A percentile compares a stretch with the other conserved stretches of the same genome.
These are phyloP conservation scores for Collybiopsis luxurians DNA, from an alignment of 768 basidiomycete species.

Conservation along the genomic window DNA sequence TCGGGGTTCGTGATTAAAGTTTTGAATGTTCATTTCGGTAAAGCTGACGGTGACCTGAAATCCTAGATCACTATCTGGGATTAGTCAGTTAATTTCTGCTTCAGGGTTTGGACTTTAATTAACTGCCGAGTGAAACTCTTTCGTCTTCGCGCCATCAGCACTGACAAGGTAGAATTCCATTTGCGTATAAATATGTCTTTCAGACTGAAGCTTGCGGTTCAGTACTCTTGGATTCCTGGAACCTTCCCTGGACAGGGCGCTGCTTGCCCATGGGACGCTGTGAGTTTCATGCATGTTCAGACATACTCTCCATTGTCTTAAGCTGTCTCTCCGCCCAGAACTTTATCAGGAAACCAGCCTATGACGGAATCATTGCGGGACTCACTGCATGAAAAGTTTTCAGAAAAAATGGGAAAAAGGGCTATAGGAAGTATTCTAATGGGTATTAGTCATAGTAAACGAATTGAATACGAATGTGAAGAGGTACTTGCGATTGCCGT, in stretches of 20 bases:
- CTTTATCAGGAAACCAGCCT: conserved; percentile 35
- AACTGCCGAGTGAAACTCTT: neutral
- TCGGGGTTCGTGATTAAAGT: too few species aligned
- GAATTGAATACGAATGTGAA: too few species aligned
- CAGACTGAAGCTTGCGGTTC: neutral
- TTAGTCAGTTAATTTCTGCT: neutral
- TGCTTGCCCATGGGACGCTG: conserved; percentile 36
- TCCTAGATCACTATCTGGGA: conserved; percentile 42
- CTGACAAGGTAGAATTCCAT: conserved; percentile 34
- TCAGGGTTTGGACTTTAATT: too few species aligned
- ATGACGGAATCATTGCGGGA: conserved; percentile 32
- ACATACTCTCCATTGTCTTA: too few species aligned
- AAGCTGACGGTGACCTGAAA: too few species aligned
- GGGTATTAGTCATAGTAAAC: too few species aligned
- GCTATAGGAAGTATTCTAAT: too few species aligned
- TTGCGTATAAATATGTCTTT: too few species aligned
- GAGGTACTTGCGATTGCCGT: too few species aligned
- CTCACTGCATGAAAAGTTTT: too few species aligned
- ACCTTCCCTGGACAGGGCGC: conserved; percentile 36
- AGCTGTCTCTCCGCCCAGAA: conserved; percentile 33
- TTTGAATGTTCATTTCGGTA: too few species aligned
- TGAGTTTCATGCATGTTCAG: conserved; percentile 8
- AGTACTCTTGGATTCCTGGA: conserved; percentile 41
- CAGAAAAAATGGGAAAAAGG: too few species aligned
- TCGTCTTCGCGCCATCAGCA: conserved; percentile 17